phyloP scores from a whole-genome alignment of 495 filamentous ascomycete species.

The Podospora tetraspora region DNA sequence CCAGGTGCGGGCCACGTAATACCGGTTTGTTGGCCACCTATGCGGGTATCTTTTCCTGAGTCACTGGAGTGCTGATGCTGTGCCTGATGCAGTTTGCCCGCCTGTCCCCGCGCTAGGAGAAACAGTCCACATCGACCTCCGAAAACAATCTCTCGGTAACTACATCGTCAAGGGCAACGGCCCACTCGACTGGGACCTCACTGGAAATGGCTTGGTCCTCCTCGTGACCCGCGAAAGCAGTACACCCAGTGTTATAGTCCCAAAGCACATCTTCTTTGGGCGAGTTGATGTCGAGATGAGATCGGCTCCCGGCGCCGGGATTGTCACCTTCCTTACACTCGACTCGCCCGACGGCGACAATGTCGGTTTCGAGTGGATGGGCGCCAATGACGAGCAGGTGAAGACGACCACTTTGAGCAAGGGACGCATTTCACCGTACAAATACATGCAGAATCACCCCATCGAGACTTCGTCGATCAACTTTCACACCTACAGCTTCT shows the following conservation, averaged over 20 bases:
- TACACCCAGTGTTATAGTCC: neutral
- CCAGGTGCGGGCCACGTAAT: too few relatives aligned
- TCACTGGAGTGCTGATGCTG: neutral
- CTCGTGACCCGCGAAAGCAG: neutral
- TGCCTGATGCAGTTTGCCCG: neutral
- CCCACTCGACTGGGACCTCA: neutral
- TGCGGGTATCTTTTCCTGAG: neutral
- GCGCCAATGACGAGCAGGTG: neutral
- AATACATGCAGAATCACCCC: neutral
- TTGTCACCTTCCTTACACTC: neutral
- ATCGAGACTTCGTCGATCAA: too few relatives aligned
- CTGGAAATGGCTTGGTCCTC: neutral
- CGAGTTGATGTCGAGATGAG: neutral
- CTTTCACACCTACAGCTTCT: constrained; percentile 2
- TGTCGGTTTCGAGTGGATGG: neutral
- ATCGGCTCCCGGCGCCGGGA: too few relatives aligned
- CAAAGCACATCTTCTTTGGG: neutral
- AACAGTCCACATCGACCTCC: neutral
- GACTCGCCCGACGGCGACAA: neutral
- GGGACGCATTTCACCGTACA: neutral
- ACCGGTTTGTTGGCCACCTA: too few relatives aligned
- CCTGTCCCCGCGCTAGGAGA: neutral
- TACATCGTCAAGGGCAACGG: neutral
- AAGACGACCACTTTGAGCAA: too few relatives aligned
- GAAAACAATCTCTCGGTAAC: neutral